Conservation (phyloP, 2,329 filamentous ascomycete genomes). For the Akanthomyces muscarius region DNA sequence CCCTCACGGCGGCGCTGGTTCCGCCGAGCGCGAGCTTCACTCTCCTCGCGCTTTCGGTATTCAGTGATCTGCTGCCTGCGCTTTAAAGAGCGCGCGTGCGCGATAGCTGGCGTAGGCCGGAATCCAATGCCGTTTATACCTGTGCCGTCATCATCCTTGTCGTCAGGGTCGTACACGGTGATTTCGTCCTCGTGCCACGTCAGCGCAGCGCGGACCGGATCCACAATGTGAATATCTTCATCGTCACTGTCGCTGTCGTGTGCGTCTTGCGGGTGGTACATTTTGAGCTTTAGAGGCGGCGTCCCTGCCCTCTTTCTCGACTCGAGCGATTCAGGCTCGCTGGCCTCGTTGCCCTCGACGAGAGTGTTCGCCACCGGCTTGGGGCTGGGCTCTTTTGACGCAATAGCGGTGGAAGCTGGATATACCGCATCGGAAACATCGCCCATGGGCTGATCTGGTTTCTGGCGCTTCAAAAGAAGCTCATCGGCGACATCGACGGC, state of each 20-base stretch:
- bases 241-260: constrained; percentile 21
- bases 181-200: constrained; percentile 68
- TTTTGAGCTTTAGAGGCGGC: constrained; percentile 33
- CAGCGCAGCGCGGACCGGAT: constrained; percentile 54
- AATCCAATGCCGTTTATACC: constrained; percentile 67
- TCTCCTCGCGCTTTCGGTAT: constrained; percentile 58
- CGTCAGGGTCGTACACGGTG: constrained; percentile 60
- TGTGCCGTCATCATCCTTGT: constrained; percentile 62
- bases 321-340: constrained; percentile 11
- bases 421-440: constrained; percentile 22
- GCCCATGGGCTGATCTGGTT: constrained; percentile 30
- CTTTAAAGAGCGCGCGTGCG: constrained; percentile 53
- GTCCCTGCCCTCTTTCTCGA: constrained; percentile 34
- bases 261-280: constrained; percentile 19
- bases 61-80: constrained; percentile 59
- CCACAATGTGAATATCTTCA: constrained; percentile 38
- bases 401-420: neutral
- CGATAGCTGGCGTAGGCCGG: constrained; percentile 58
- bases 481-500: constrained; percentile 28
- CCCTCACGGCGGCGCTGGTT: constrained; percentile 46
- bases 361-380: neutral
- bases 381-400: neutral
- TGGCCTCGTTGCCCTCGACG: neutral
- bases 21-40: constrained; percentile 54
- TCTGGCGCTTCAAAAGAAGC: constrained; percentile 36